Conservation (phyloP, 169 alveolate species). For the Plasmodium chabaudi region DNA sequence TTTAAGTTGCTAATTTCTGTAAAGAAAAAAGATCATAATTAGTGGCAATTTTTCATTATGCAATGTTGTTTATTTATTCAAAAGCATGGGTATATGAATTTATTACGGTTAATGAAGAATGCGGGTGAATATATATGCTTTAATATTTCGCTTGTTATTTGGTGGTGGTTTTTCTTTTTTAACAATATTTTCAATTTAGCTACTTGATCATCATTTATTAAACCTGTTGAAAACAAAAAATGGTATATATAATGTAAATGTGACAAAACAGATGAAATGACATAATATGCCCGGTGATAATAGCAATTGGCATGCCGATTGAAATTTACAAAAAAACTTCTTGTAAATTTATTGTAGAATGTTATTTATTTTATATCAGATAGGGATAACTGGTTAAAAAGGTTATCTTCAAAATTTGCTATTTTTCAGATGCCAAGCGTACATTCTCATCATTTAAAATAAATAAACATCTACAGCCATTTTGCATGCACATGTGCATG, state of each 20-base stretch:
- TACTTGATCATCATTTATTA: conserved; percentile 24
- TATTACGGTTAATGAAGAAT: conserved; percentile 14
- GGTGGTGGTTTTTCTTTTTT: conserved; percentile 42
- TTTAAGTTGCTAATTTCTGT: no score
- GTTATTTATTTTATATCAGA: conserved; percentile 52
- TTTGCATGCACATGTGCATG: background rate
- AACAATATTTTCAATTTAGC: conserved; percentile 16
- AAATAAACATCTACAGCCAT: conserved; percentile 9
- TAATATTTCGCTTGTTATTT: conserved; percentile 38
- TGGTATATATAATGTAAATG: no score
- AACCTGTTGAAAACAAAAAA: conserved; percentile 15
- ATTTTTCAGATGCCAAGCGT: conserved; percentile 77
- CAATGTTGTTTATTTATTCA: background rate
- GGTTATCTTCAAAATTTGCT: conserved; percentile 55
- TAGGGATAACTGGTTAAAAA: conserved; percentile 75
- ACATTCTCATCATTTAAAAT: conserved; percentile 52
- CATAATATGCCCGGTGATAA: no score
- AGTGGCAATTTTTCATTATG: no score
- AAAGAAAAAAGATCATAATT: no score
- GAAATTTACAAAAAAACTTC: background rate
- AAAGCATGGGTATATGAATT: background rate
- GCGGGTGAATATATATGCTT: conserved; percentile 44
- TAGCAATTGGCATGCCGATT: no score
- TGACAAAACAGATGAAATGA: no score
- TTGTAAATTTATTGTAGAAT: background rate